These are phyloP conservation scores for Rheum nobile DNA, from an alignment of 148 eudicot species.

Conservation along the genomic window DNA sequence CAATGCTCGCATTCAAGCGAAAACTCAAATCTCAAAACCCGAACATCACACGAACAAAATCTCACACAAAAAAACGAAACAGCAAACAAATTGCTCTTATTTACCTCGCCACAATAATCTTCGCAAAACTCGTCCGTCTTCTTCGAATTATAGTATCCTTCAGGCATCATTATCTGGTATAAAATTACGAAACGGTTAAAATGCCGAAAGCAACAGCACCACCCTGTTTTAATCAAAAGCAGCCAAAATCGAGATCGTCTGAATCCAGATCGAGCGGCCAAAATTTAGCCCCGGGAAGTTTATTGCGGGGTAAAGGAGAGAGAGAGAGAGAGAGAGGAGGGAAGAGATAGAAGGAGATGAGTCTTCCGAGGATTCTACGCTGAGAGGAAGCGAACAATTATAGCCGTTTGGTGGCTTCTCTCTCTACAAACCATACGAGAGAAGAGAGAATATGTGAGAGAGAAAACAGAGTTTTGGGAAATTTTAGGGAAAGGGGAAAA, in stretches of 20 bases:
- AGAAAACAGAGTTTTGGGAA: not conserved
- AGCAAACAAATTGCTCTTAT: not conserved
- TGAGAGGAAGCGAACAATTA: not conserved
- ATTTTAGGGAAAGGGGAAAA: not conserved
- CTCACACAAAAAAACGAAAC: not conserved
- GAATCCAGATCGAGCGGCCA: conserved; percentile 6
- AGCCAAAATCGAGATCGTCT: not conserved
- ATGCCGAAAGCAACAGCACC: not conserved
- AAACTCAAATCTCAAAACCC: not conserved
- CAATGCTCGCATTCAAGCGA: not conserved
- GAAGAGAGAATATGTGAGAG: not conserved
- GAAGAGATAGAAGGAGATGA: not conserved
- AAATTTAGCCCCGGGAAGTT: not conserved
- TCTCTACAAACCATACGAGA: not conserved
- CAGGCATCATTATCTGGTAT: not conserved
- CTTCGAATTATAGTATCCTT: conserved; percentile 8
- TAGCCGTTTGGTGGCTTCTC: conserved; percentile 6
- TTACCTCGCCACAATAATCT: conserved; percentile 12
- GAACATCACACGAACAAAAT: not conserved
- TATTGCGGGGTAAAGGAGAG: not conserved
- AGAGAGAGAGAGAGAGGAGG: not conserved
- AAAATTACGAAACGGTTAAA: not conserved
- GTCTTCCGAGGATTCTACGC: conserved; percentile 1
- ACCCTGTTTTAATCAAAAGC: not conserved
- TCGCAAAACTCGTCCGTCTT: conserved; percentile 2